These are phyloP conservation scores for Gnetum montanum DNA, from an alignment of 75 land plant species.

Conservation along the genomic window DNA sequence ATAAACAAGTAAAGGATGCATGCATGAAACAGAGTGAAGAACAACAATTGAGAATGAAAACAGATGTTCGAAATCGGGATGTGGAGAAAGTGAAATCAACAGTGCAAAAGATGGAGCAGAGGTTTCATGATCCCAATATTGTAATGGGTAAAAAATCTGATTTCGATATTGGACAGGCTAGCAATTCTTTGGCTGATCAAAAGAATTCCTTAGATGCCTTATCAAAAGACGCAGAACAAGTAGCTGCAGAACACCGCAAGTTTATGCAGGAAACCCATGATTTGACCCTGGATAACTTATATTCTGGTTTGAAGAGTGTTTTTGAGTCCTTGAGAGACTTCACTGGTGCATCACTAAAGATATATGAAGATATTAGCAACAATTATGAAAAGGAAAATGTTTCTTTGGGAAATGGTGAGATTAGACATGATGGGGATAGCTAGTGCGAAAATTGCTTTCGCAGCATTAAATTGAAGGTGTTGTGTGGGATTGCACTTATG, in stretches of 20 bases:
- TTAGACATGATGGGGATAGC: too few species aligned
- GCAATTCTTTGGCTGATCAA: slow-evolving; percentile 21
- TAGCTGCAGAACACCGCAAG: slow-evolving; percentile 32
- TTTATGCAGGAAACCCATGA: slow-evolving; percentile 25
- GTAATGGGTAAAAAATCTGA: slow-evolving; percentile 11
- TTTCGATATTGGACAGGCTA: slow-evolving; percentile 11
- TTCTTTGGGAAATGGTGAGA: slow-evolving; percentile 1
- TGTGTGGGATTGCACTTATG: too few species aligned
- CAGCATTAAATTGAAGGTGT: too few species aligned
- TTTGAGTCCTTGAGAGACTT: slow-evolving; percentile 42
- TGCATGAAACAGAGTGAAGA: slow-evolving; percentile 41
- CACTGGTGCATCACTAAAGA: slow-evolving; percentile 25
- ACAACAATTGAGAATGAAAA: slow-evolving; percentile 30
- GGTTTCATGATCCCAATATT: slow-evolving; percentile 6
- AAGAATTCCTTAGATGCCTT: slow-evolving; percentile 30
- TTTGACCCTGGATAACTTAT: slow-evolving; percentile 30
- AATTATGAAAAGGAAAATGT: neutral
- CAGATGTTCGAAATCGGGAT: slow-evolving; percentile 35
- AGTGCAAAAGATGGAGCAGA: slow-evolving; percentile 27
- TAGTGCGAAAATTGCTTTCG: too few species aligned
- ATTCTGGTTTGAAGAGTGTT: slow-evolving; percentile 34
- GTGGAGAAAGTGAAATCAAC: slow-evolving; percentile 31
- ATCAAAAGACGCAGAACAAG: slow-evolving; percentile 25
- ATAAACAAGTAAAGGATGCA: slow-evolving; percentile 18
- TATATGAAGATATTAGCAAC: slow-evolving; percentile 33